Base-by-base conservation (phyloP, 371 early-diverging fungal species). In the Mucor racemosus region DNA sequence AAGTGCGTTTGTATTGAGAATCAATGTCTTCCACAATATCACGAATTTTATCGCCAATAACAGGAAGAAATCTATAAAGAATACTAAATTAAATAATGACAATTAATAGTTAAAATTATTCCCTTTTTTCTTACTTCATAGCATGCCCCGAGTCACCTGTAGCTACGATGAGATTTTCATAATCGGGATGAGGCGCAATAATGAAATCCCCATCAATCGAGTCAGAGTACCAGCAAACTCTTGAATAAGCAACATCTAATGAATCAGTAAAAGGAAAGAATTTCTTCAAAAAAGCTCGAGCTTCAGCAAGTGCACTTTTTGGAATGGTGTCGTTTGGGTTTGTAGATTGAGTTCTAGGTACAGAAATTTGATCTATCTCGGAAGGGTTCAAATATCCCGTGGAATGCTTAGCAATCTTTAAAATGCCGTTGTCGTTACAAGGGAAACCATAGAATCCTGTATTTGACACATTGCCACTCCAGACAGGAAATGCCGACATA, bases 361-460 rank as follows among this genome's bases (percentile, higher is more conserved):
- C 69, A 3, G 78, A 78, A n/a, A 75, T 34, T 7, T 61, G n/a
- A 42, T 75, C 76, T 7, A 34, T 36, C 9, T 67, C 44, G 10
- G 71, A 62, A 38, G 76, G 71, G 56, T 73, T 68, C 4, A 68
- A 54, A 42, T 78, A 85, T 33, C 86, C 86, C 7, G 66, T 67
- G 35, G 70, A 64, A 61, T 86, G 86, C 36, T 75, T 66, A 8
- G 80, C 86, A 33, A 84, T 58, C 66, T 86, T 86, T 59, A 71
- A 54, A 9, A 69, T 69, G 17, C 79, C 82, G 13, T 76, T 73
- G 13, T 59, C 40, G 31, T 72, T 81, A 10, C 62, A 56, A 6
- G 86, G 84, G 54, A 86, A 86, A 0, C 86, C 86, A 65, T 82
- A 86, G 50, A 62, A 68, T 0, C 78, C 78, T 3, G 77, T 81